Base-by-base conservation (phyloP, 495 filamentous ascomycete genomes). In the Penicillium steckii region DNA sequence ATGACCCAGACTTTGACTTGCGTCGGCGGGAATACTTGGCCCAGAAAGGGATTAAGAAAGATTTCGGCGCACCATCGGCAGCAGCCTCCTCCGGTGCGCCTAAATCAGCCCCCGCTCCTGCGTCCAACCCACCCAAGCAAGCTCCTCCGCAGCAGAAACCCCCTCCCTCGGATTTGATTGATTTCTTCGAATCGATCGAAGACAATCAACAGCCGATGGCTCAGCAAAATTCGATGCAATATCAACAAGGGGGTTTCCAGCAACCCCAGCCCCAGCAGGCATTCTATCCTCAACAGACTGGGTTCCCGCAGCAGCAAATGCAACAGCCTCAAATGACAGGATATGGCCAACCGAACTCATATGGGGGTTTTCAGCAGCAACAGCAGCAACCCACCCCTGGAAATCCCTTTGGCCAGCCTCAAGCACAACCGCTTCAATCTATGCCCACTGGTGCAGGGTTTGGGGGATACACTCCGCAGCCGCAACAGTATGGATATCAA, bases 101-200 rank as follows among this genome's bases (percentile, higher is more conserved):
- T 65, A 57, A 57, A 49, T 48, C 52, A 69, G 59, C 38, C 12
- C 45, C 65, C 38, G 61, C 66, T 15, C 53, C 67, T 22, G 48
- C 52, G 22, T 48, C 61, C 1, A 61, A 43, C 32, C 33, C 47
- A 37, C 50, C 59, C 8, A 49, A 55, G 37, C 55, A 48, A 57
- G 41, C 53, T 46, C 40, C 56, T 8, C 55, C 62, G 52, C 59
- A 65, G 56, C 63, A 69, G 51, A 72, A 78, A 19, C 86, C 85
- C 49, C 82, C 84, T 3, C 85, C 87, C 0, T 78, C 86, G 42
- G 89, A 97, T 71, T 74, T 99, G 46, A 99, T 99, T 60, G 94
- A 99, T 66, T 96, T 99, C 67, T 99, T 99, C 64, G 94, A 94
- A 53, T 93, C 93, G 2, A 97, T 99, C 62, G 91, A 97, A 60